Evolutionary conservation across 768 basidiomycete species (phyloP).

Genomic region (Tricholoma terreum): DNA sequence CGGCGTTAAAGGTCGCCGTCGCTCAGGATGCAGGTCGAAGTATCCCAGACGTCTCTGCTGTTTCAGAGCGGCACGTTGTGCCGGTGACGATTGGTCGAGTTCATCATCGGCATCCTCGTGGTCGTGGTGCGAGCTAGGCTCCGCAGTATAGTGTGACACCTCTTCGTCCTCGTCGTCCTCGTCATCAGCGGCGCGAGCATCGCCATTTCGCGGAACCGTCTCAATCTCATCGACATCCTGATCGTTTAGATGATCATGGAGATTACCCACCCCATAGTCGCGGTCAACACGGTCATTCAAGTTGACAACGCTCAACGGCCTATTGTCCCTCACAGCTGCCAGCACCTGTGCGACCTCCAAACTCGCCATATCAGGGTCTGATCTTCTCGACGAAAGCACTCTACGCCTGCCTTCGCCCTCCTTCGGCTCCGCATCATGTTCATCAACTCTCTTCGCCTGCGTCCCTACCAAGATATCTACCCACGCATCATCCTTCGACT

Average conservation of each 20-base stretch:
- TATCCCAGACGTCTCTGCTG: conserved; percentile 57
- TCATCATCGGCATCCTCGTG: conserved; percentile 18
- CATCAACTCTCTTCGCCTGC: conserved; percentile 47
- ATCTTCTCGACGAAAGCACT: conserved; percentile 26
- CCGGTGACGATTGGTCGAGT: conserved; percentile 13
- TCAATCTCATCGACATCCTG: conserved; percentile 50
- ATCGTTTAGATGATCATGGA: conserved; percentile 38
- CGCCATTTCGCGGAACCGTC: conserved; percentile 39
- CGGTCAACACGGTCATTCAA: conserved; percentile 34
- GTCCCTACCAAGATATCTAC: conserved; percentile 79
- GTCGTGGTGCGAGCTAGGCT: conserved; percentile 4
- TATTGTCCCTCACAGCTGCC: conserved; percentile 45
- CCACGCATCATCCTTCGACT: conserved; percentile 73
- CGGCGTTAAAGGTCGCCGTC: conserved; percentile 37
- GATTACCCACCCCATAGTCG: conserved; percentile 32
- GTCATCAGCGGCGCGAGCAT: conserved; percentile 23
- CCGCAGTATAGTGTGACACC: conserved; percentile 4
- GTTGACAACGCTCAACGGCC: conserved; percentile 35
- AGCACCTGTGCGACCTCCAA: conserved; percentile 72
- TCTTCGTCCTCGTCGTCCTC: conserved; percentile 15
- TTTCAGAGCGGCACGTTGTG: conserved; percentile 29
- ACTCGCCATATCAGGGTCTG: conserved; percentile 70
- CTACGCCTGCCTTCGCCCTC: conserved; percentile 28
- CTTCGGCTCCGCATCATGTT: conserved; percentile 47
- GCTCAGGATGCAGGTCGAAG: conserved; percentile 78